Percentiles rank a stretch among this genome's conserved stretches.
Evolutionary conservation across 192 early-diverging fungal species (phyloP).

Genomic region (Coemansia sp.): DNA sequence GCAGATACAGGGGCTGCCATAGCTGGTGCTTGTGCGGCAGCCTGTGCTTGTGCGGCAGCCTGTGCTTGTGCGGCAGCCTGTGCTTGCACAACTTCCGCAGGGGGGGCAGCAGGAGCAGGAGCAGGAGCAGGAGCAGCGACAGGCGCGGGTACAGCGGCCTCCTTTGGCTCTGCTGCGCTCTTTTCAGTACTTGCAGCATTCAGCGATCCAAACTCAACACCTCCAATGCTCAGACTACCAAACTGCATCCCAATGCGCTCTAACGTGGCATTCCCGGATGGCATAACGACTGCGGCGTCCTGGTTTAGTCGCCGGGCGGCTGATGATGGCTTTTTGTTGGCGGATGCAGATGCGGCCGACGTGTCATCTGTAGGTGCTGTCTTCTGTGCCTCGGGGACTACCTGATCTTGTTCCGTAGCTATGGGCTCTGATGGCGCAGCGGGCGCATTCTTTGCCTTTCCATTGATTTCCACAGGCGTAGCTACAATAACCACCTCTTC

Average conservation of each 20-base stretch:
- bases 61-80: not conserved
- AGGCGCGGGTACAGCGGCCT: slow-evolving; percentile 15
- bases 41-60: too few relatives aligned
- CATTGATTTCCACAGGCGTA: slow-evolving; percentile 6
- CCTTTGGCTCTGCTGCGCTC: slow-evolving; percentile 22
- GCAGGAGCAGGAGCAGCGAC: slow-evolving; percentile 20
- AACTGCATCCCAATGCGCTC: slow-evolving; percentile 73
- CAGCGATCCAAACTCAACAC: slow-evolving; percentile 53
- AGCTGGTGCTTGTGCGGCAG: not conserved
- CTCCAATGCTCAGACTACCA: slow-evolving; percentile 69
- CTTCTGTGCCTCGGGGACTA: slow-evolving; percentile 14
- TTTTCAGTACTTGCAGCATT: slow-evolving; percentile 32
- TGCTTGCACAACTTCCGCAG: slow-evolving; percentile 13
- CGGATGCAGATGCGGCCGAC: not conserved
- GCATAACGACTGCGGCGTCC: slow-evolving; percentile 88
- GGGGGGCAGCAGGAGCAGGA: slow-evolving; percentile 3
- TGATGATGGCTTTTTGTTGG: slow-evolving; percentile 30
- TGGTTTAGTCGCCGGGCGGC: slow-evolving; percentile 77
- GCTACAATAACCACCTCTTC: slow-evolving; percentile 14
- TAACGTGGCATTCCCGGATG: slow-evolving; percentile 60
- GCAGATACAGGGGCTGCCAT: slow-evolving; percentile 11
- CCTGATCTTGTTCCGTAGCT: slow-evolving; percentile 9
- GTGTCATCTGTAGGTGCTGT: not conserved
- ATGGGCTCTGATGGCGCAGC: slow-evolving; percentile 5
- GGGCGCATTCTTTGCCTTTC: not conserved